These are phyloP conservation scores for Gyromitra esculenta DNA, from an alignment of 2,329 filamentous ascomycete genomes.

Conservation along the genomic window DNA sequence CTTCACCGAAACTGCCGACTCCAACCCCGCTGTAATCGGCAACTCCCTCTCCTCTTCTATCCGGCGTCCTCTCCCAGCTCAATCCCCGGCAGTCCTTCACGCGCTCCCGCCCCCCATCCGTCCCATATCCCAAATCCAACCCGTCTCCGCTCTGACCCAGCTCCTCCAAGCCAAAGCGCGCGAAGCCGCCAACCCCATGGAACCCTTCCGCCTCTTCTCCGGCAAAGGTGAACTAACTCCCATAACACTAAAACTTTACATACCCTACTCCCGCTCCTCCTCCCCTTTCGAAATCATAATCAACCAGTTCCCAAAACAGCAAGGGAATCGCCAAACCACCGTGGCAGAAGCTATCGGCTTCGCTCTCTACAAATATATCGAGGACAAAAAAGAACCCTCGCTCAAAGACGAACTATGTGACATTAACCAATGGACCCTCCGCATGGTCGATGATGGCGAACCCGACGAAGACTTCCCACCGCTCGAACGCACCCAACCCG, in stretches of 20 bases:
- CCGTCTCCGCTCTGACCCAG: constrained; percentile 56
- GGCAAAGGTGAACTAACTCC: constrained; percentile 82
- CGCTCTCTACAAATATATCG: constrained; percentile 78
- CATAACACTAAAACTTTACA: constrained; percentile 78
- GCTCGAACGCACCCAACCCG: constrained; percentile 75
- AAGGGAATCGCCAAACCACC: constrained; percentile 71
- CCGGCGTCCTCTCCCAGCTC: constrained; percentile 56
- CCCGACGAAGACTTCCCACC: constrained; percentile 85
- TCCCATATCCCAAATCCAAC: constrained; percentile 64
- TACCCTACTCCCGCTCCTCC: constrained; percentile 45
- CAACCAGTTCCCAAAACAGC: constrained; percentile 74
- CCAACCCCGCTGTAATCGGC: constrained; percentile 54
- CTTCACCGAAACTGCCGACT: constrained; percentile 56
- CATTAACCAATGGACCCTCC: constrained; percentile 82
- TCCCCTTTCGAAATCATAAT: constrained; percentile 73
- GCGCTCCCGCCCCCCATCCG: constrained; percentile 71
- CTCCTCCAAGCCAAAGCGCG: constrained; percentile 75
- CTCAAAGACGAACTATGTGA: constrained; percentile 74
- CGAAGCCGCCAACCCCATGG: constrained; percentile 75
- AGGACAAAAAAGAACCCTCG: constrained; percentile 76
- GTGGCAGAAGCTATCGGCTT: constrained; percentile 85
- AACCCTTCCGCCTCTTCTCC: constrained; percentile 78
- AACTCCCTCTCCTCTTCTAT: constrained; percentile 60
- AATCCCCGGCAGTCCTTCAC: constrained; percentile 60
- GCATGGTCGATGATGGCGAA: constrained; percentile 82